Evolutionary conservation across 805 yeast species (phyloP).

Genomic region (Suhomyces pyralidae): DNA sequence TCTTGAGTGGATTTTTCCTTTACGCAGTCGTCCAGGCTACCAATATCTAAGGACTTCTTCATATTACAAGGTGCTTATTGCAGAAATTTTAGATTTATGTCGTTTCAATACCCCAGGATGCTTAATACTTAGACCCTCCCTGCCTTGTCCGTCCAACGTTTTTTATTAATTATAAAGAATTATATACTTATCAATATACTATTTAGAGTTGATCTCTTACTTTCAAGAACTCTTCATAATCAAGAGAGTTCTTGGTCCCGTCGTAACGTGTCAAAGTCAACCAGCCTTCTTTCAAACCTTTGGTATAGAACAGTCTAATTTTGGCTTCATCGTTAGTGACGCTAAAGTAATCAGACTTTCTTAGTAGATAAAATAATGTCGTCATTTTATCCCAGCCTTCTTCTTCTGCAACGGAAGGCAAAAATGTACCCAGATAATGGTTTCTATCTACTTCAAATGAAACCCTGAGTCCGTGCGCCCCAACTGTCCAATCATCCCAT

Average conservation of each 20-base stretch:
- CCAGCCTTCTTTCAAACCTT: conserved; percentile 33
- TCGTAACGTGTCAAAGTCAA: conserved; percentile 32
- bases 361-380: conserved; percentile 66
- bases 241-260: conserved; percentile 29
- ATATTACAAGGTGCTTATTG: background rate
- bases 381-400: conserved; percentile 76
- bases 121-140: background rate
- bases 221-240: conserved; percentile 20
- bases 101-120: background rate
- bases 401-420: conserved; percentile 88
- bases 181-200: background rate
- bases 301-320: conserved; percentile 21
- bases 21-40: conserved; percentile 40
- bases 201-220: conserved; percentile 9
- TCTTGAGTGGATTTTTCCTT: conserved; percentile 68
- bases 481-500: conserved; percentile 74
- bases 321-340: background rate
- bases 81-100: background rate
- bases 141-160: background rate
- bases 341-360: conserved; percentile 58
- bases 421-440: conserved; percentile 68
- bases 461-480: conserved; percentile 76
- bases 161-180: background rate
- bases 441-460: conserved; percentile 41
- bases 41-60: background rate